Percentiles rank a stretch among this genome's conserved stretches.
These are phyloP conservation scores for Ogataea ganodermae DNA, from an alignment of 805 yeast genomes.

Conservation along the genomic window DNA sequence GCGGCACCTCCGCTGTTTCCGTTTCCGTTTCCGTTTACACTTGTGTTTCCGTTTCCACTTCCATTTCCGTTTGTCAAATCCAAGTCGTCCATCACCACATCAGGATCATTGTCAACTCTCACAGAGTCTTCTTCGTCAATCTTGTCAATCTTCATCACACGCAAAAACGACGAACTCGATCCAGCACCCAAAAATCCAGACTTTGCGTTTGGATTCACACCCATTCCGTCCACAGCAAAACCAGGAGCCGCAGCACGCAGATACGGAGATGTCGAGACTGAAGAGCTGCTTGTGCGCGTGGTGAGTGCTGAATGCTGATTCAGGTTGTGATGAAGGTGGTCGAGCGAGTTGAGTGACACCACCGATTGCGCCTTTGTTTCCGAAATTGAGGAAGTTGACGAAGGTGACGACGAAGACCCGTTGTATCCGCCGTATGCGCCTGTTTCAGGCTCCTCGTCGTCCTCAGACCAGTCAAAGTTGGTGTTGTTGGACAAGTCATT, in stretches of 20 bases:
- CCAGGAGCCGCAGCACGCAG: conserved; percentile 22
- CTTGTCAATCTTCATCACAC: conserved; percentile 36
- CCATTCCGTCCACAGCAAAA: conserved; percentile 58
- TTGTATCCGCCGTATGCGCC: conserved; percentile 7
- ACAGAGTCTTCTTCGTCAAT: conserved; percentile 29
- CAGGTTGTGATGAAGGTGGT: conserved; percentile 8
- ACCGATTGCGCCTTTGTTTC: conserved; percentile 18
- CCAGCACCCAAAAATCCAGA: conserved; percentile 69
- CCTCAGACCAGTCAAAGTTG: conserved; percentile 64
- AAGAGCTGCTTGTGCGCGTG: conserved; percentile 24
- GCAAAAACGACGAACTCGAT: conserved; percentile 55
- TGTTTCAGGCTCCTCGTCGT: conserved; percentile 39
- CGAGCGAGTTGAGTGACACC: conserved; percentile 20
- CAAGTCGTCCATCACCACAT: conserved; percentile 21
- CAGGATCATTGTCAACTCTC: conserved; percentile 17
- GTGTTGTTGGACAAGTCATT: conserved; percentile 34
- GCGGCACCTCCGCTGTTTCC: background rate
- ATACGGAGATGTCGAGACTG: conserved; percentile 27
- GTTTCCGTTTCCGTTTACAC: background rate
- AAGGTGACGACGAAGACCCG: conserved; percentile 18
- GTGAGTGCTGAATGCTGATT: conserved; percentile 9
- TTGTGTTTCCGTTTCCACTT: background rate
- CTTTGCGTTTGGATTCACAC: conserved; percentile 49
- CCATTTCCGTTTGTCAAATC: conserved; percentile 10
- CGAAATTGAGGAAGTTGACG: conserved; percentile 19